Evolutionary conservation across 148 eudicot genomes (phyloP).

Genomic region (Cornus kousa): DNA sequence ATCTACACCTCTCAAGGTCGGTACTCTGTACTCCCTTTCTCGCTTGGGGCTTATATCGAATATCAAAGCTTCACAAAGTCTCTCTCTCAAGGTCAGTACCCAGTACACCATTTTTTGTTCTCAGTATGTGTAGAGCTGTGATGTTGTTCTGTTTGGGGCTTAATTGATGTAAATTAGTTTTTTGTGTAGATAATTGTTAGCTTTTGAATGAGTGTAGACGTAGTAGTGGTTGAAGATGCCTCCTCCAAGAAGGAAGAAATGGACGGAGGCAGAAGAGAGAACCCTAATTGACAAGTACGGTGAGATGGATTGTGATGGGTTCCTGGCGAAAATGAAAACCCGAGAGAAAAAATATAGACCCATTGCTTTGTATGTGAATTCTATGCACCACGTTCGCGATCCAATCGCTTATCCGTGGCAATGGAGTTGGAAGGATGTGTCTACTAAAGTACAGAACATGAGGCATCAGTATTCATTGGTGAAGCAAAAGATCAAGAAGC

Average conservation of each 20-base stretch:
- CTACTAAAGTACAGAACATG: constrained; percentile 95
- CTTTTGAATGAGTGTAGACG: constrained; percentile 15
- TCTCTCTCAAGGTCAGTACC: constrained; percentile 11
- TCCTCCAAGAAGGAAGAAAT: constrained; percentile 77
- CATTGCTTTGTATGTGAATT: constrained; percentile 71
- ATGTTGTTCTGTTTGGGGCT: not conserved
- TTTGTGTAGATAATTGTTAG: not conserved
- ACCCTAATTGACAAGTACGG: constrained; percentile 77
- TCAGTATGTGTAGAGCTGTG: not conserved
- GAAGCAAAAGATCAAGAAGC: constrained; percentile 90
- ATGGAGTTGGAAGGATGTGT: constrained; percentile 96
- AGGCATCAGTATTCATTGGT: constrained; percentile 90
- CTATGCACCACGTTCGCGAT: constrained; percentile 68
- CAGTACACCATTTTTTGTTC: not conserved
- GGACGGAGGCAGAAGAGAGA: constrained; percentile 92
- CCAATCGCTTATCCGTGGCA: constrained; percentile 78
- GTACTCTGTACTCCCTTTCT: not conserved
- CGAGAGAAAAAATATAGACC: constrained; percentile 90
- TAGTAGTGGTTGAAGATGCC: constrained; percentile 32
- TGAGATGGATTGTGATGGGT: constrained; percentile 66
- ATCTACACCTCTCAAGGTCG: constrained; percentile 5
- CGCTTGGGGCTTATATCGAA: not conserved
- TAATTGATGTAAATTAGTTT: not conserved
- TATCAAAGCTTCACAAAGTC: not conserved
- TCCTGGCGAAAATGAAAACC: constrained; percentile 80